phyloP scores from a whole-genome alignment of 2,329 filamentous ascomycete species.

The Xylariaceae sp. region DNA sequence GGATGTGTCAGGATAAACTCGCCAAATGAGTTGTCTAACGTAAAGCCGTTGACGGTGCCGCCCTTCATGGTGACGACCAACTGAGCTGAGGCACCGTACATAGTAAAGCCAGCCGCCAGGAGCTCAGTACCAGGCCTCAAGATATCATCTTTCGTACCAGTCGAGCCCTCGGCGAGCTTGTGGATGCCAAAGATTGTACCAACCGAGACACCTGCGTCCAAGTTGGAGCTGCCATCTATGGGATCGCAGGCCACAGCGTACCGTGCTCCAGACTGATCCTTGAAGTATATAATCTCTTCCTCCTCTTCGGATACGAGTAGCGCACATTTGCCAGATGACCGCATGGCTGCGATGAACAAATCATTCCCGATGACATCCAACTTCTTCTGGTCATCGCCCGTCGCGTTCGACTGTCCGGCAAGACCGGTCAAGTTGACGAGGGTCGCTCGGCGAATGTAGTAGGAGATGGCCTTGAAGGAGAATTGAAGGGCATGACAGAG shows the following conservation, averaged over 20 bases:
- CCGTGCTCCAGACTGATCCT: slow-evolving; percentile 74
- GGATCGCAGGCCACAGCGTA: slow-evolving; percentile 98
- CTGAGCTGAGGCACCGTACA: slow-evolving; percentile 98
- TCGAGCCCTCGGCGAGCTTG: slow-evolving; percentile 80
- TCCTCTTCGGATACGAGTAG: slow-evolving; percentile 98
- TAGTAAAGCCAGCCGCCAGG: slow-evolving; percentile 96
- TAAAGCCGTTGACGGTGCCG: slow-evolving; percentile 94
- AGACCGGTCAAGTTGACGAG: slow-evolving; percentile 95
- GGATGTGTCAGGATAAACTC: slow-evolving; percentile 99
- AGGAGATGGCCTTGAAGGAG: slow-evolving; percentile 99
- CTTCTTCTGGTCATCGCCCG: slow-evolving; percentile 99
- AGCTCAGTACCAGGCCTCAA: slow-evolving; percentile 90
- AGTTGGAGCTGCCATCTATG: slow-evolving; percentile 96
- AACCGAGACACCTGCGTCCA: slow-evolving; percentile 96
- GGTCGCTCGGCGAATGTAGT: slow-evolving; percentile 96
- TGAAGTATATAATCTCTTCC: slow-evolving; percentile 89
- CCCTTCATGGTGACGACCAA: slow-evolving; percentile 97
- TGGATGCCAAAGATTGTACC: slow-evolving; percentile 97
- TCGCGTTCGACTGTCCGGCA: slow-evolving; percentile 92
- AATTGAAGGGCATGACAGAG: slow-evolving; percentile 98
- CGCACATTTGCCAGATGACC: slow-evolving; percentile 86
- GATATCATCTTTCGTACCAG: slow-evolving; percentile 82
- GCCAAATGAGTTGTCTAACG: slow-evolving; percentile 92
- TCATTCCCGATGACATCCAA: slow-evolving; percentile 99
- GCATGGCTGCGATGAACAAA: slow-evolving; percentile 95